Conservation (phyloP, 371 early-diverging fungal genomes). For the Cokeromyces recurvatus region DNA sequence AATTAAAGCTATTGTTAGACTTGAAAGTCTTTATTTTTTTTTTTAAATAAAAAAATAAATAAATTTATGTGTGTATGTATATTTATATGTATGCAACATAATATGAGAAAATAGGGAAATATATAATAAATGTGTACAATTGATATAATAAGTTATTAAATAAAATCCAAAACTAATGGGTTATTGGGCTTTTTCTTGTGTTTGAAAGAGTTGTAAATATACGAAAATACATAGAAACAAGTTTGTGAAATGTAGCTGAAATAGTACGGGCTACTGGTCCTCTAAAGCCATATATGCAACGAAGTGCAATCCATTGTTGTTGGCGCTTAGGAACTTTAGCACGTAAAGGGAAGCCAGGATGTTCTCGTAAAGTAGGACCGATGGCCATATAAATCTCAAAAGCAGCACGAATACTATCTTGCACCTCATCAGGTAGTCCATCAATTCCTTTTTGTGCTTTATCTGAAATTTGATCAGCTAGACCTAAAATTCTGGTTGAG, state of each 20-base stretch:
- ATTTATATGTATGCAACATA: too few relatives aligned
- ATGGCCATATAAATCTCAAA: conserved; percentile 46
- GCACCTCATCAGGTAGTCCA: conserved; percentile 33
- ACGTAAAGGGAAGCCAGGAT: conserved; percentile 34
- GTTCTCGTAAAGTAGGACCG: conserved; percentile 25
- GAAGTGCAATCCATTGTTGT: conserved; percentile 36
- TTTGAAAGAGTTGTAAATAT: too few relatives aligned
- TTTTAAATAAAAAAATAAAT: too few relatives aligned
- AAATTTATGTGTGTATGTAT: too few relatives aligned
- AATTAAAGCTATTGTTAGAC: too few relatives aligned
- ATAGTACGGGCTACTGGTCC: conserved; percentile 21
- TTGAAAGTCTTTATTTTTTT: too few relatives aligned
- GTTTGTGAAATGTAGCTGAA: conserved; percentile 4
- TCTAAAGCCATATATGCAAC: conserved; percentile 37
- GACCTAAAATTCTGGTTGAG: conserved; percentile 20
- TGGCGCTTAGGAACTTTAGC: conserved; percentile 33
- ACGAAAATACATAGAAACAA: conserved; percentile 1
- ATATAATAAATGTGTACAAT: too few relatives aligned
- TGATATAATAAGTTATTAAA: too few relatives aligned
- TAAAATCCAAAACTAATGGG: too few relatives aligned
- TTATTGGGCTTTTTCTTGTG: too few relatives aligned
- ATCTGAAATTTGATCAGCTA: conserved; percentile 25
- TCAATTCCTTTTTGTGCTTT: conserved; percentile 38
- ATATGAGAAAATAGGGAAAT: too few relatives aligned
- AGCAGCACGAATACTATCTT: conserved; percentile 40